Percentiles rank a stretch among this genome's conserved stretches.
These are phyloP conservation scores for Blastocrithidia nonstop DNA, from an alignment of 208 protist species.

Conservation along the genomic window DNA sequence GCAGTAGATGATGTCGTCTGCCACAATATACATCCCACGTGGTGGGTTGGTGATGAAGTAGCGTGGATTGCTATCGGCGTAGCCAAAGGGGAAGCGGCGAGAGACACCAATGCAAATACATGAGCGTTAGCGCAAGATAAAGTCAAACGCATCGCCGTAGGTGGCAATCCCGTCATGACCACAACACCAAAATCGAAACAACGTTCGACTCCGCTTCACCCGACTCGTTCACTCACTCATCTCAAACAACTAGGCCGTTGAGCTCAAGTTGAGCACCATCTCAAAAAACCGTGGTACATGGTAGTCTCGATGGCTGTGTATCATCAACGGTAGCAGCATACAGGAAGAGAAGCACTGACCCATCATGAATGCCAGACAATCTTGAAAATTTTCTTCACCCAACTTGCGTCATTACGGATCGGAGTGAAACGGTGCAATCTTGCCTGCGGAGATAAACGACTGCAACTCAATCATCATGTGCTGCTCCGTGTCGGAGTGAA, in stretches of 20 bases:
- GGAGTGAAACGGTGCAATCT: conserved; percentile 61
- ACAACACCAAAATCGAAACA: conserved; percentile 71
- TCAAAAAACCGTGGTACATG: conserved; percentile 67
- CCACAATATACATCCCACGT: conserved; percentile 36
- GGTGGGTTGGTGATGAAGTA: conserved; percentile 82
- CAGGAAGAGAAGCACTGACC: conserved; percentile 76
- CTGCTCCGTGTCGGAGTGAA: conserved; percentile 33
- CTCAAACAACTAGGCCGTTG: conserved; percentile 50
- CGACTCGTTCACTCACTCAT: conserved; percentile 31
- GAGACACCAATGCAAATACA: conserved; percentile 77
- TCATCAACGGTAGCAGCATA: conserved; percentile 69
- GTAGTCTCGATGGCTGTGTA: conserved; percentile 63
- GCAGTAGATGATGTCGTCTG: conserved; percentile 79
- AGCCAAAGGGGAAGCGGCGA: conserved; percentile 55
- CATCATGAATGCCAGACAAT: conserved; percentile 80
- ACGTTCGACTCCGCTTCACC: conserved; percentile 19
- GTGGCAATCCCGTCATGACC: conserved; percentile 46
- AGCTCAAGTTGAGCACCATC: conserved; percentile 50
- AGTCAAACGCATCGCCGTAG: conserved; percentile 69
- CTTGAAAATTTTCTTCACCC: conserved; percentile 69
- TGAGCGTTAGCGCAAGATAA: conserved; percentile 40
- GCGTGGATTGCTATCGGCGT: conserved; percentile 31
- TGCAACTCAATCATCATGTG: conserved; percentile 75
- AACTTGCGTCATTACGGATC: conserved; percentile 54
- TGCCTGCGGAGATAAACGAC: conserved; percentile 66